Percentiles rank a stretch among this genome's conserved stretches.
Evolutionary conservation across 768 basidiomycete species (phyloP).

Genomic region (Coprinellus aureogranulatus): DNA sequence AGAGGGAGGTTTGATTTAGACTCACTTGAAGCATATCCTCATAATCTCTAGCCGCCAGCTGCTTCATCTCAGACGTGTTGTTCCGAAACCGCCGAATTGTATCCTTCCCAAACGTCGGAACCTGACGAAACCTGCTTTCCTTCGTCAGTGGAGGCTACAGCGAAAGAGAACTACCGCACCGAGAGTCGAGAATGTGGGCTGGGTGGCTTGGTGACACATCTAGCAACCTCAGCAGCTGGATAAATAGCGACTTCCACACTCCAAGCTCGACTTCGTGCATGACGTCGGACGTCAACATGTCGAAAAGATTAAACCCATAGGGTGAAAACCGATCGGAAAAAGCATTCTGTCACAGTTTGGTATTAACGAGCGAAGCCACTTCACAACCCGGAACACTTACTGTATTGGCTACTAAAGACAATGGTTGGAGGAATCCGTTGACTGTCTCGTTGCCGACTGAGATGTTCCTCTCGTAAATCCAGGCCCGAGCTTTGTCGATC

Average conservation of each 20-base stretch:
- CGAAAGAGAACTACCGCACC: conserved; percentile 15
- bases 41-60: conserved; percentile 33
- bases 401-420: neutral
- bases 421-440: too few species aligned
- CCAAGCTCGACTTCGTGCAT: conserved; percentile 40
- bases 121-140: conserved; percentile 24
- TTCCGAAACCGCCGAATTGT: conserved; percentile 30
- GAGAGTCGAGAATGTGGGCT: conserved; percentile 19
- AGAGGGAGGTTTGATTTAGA: too few species aligned
- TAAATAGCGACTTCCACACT: conserved; percentile 34
- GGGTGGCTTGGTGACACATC: conserved; percentile 13
- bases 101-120: conserved; percentile 26
- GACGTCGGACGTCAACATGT: conserved; percentile 28
- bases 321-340: conserved; percentile 21
- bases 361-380: too few species aligned
- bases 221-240: conserved; percentile 32
- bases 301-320: conserved; percentile 21
- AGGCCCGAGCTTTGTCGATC: too few species aligned
- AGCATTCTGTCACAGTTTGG: conserved; percentile 37
- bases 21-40: conserved; percentile 38
- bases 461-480: too few species aligned
- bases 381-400: neutral
- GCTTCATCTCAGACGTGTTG: conserved; percentile 30
- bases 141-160: too few species aligned
- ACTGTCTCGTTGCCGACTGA: too few species aligned